Conservation (phyloP, 2,329 filamentous ascomycete species). For the Sclerotinia glacialis region DNA sequence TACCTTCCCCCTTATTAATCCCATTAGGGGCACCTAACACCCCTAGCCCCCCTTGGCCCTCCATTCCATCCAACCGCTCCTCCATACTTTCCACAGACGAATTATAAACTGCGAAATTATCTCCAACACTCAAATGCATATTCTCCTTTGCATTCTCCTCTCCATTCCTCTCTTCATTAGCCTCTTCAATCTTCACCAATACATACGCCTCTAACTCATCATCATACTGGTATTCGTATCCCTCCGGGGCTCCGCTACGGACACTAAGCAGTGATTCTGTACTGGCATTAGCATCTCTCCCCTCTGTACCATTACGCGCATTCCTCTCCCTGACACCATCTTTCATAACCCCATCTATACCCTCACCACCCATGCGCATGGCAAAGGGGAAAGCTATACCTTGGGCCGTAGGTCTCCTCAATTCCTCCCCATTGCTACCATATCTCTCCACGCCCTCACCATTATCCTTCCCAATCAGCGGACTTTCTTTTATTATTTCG, state of each 20-base stretch:
- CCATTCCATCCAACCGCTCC: background rate
- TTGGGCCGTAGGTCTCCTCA: constrained; percentile 8
- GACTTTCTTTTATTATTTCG: background rate
- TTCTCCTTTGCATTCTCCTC: background rate
- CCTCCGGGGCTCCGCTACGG: background rate
- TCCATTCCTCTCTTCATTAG: background rate
- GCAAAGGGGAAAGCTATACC: constrained; percentile 12
- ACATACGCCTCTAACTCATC: background rate
- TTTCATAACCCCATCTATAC: constrained; percentile 6
- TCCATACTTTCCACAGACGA: background rate
- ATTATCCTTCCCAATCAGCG: background rate
- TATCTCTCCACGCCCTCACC: background rate
- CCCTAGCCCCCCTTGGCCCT: background rate
- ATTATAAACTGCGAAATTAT: background rate
- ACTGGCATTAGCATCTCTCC: constrained; percentile 4
- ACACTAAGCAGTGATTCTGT: constrained; percentile 9
- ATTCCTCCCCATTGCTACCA: background rate
- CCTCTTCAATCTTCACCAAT: background rate
- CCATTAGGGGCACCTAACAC: background rate
- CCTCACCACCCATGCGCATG: constrained; percentile 7
- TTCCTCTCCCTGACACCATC: constrained; percentile 7
- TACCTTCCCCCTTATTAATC: background rate
- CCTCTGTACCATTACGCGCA: background rate
- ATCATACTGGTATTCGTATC: background rate
- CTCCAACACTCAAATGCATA: too few species aligned